Base-by-base conservation (phyloP, 257 asterid genomes). In the Verbena officinalis region DNA sequence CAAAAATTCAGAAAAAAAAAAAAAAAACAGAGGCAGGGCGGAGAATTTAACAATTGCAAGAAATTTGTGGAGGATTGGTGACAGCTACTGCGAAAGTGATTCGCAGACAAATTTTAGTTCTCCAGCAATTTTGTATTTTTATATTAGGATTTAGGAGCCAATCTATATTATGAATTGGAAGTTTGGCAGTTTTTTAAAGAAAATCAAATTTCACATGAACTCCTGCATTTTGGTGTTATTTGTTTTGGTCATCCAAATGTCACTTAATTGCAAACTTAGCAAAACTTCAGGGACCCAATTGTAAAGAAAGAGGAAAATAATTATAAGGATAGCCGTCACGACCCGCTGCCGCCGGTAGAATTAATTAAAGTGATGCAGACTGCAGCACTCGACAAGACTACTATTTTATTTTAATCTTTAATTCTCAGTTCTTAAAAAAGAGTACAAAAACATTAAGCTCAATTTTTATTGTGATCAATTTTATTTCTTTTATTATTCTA, bases 31-130 rank as follows among this genome's bases (percentile, higher is more conserved):
- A 67, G 51, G 45, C 23, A 14, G 1, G 45, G 21, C 4, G 43
- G 9, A 7, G 65, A 39, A 38, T 27, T 70, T 34, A 59, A 60
- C 71, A 66, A 40, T 46, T 14, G 46, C 55, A 13, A n/a, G 60
- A 53, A 56, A 62, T 14, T 49, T 34, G 9, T n/a, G 9, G 15
- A 23, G 45, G 38, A 40, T 38, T 12, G 48, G 49, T 62, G 71
- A 68, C n/a, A 72, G 52, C 56, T 52, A 67, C 73, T 19, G 38
- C 7, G 40, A 9, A 57, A 56, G 12, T 55, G 59, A 57, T 24
- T 20, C 54, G 76, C 77, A 64, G 77, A 69, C 70, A 69, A 68
- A 63, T 46, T 24, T 68, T 33, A 48, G 22, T 46, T 62, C 60
- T 9, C 17, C 65, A 10, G 74, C 76, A 73, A 30, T 45, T 62